Evolutionary conservation across 305 asterid species (phyloP), one percentile per base, ranked within the genome.

Genomic region (Salvia sclarea): DNA sequence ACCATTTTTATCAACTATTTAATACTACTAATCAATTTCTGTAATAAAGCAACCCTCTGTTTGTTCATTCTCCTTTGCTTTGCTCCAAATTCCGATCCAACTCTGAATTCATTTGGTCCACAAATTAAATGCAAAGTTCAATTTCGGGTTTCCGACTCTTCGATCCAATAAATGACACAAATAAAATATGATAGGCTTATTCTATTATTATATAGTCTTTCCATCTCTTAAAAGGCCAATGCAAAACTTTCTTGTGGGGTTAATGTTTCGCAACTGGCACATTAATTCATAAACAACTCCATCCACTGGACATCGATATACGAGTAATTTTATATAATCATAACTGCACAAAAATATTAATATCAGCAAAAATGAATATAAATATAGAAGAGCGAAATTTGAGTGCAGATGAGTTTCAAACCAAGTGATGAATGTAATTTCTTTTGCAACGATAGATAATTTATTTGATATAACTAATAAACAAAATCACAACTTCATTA

Each of bases 71-170:
- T 47, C 20, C 2, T 47, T 47, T 47, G 53, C 12, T 47, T 13
- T 24, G 17, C 0, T 33, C 7, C 25, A 4, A 65, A 1, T 18
- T 47, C 24, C 53, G 17, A 1, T 33, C 7, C 25, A 4, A 65
- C 4, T 18, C 31, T n/a, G 0, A 35, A 11, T 2, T 30, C 10
- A 30, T 63, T 4, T 6, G 49, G 70, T 48, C 54, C 20, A 30
- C 31, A 28, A 17, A 25, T 45, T 28, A 14, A 62, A 25, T 44
- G 20, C 70, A 30, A 31, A n/a, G 31, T 58, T 64, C 70, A 64
- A 47, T 16, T 48, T 64, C 48, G 25, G 17, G 47, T 48, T 52
- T 52, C 57, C 33, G 25, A 10, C 31, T 21, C 30, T 41, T 21
- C 68, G 17, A 21, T 43, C 47, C 3, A 16, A 14, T 10, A n/a